phyloP scores from a whole-genome alignment of 768 basidiomycete species.

The Podaxis mareebaensis region DNA sequence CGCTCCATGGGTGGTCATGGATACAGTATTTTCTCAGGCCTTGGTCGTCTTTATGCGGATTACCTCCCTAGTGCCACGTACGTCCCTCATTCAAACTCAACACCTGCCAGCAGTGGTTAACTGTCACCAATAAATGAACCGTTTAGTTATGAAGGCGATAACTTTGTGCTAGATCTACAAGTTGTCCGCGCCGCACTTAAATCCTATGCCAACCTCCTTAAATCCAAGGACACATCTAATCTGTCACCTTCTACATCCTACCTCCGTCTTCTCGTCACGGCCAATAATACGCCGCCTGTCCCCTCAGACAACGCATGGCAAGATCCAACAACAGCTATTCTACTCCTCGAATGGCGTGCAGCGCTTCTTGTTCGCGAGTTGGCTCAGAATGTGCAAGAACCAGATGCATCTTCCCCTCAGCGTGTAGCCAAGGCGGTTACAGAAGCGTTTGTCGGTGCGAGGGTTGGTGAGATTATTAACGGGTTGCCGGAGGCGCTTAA shows the following conservation, averaged over 20 bases:
- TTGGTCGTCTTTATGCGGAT: constrained; percentile 66
- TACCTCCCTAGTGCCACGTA: constrained; percentile 67
- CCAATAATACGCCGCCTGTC: constrained; percentile 19
- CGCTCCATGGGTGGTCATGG: constrained; percentile 80
- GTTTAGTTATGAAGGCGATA: constrained; percentile 73
- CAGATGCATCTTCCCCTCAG: constrained; percentile 57
- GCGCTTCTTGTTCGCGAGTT: constrained; percentile 54
- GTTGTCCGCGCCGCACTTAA: constrained; percentile 74
- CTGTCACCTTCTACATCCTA: constrained; percentile 55
- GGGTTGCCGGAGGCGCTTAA: constrained; percentile 24
- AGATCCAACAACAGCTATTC: constrained; percentile 39
- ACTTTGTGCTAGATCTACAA: constrained; percentile 75
- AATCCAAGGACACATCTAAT: constrained; percentile 25
- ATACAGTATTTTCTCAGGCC: constrained; percentile 66
- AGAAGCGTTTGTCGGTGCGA: constrained; percentile 66
- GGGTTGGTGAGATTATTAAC: constrained; percentile 50
- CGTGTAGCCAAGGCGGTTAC: constrained; percentile 63
- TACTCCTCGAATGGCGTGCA: constrained; percentile 66
- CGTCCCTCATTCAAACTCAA: constrained; percentile 21
- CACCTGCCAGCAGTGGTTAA: background rate
- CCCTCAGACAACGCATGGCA: constrained; percentile 30
- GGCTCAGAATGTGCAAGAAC: constrained; percentile 33
- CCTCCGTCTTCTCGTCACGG: constrained; percentile 49
- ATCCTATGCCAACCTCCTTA: constrained; percentile 41
- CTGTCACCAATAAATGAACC: background rate